Evolutionary conservation across 345 rosid species (phyloP).

Genomic region (Firmiana major): DNA sequence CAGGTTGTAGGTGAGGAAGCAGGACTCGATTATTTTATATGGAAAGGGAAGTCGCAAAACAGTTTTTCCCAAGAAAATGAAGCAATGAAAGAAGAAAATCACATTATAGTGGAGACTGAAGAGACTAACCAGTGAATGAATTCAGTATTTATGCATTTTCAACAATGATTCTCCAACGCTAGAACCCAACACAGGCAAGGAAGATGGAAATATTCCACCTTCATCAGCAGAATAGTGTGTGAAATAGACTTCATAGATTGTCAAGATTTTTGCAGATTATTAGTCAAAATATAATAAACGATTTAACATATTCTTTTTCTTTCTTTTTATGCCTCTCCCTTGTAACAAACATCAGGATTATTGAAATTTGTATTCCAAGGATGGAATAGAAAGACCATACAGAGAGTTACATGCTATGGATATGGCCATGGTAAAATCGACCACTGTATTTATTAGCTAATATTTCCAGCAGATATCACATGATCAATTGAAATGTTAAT

Average conservation of each 20-base stretch:
- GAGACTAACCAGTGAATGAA: background rate
- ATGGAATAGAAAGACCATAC: background rate
- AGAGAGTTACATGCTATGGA: background rate
- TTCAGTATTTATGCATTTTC: background rate
- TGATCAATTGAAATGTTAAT: background rate
- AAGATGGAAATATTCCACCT: background rate
- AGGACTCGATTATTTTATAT: background rate
- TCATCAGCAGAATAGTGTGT: too few species aligned
- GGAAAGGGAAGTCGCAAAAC: background rate
- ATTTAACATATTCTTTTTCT: too few species aligned
- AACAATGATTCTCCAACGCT: too few species aligned
- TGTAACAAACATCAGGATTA: too few species aligned
- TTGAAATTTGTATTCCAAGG: too few species aligned
- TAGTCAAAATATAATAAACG: too few species aligned
- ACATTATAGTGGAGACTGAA: background rate
- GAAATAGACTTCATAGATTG: too few species aligned
- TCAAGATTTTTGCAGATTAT: too few species aligned
- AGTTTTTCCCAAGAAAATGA: background rate
- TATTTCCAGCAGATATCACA: background rate
- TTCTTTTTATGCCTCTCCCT: too few species aligned
- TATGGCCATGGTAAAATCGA: background rate
- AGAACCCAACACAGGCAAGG: too few species aligned
- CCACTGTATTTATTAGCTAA: background rate
- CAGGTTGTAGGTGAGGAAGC: background rate
- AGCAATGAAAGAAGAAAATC: background rate